Percentiles rank a stretch among this genome's conserved stretches.
phyloP scores from a whole-genome alignment of 2,329 filamentous ascomycete species.

The Colletotrichum tanaceti region DNA sequence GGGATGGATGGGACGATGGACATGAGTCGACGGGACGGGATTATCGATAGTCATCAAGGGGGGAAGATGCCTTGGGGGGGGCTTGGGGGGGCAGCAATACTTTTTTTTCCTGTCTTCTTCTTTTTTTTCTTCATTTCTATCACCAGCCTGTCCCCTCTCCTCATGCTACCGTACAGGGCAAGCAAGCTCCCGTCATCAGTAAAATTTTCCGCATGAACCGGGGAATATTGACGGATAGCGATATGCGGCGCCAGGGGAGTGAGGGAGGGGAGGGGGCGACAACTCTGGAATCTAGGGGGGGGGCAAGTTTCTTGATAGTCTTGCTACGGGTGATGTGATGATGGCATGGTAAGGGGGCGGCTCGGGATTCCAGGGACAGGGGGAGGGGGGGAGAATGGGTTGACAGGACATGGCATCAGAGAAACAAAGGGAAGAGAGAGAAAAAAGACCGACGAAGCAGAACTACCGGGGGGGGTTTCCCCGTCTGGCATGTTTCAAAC shows the following conservation, averaged over 20 bases:
- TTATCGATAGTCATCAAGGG: too few relatives aligned
- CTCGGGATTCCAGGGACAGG: slow-evolving; percentile 17
- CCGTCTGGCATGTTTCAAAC: slow-evolving; percentile 4
- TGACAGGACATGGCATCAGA: background rate
- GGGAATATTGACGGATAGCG: slow-evolving; percentile 5
- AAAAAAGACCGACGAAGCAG: background rate
- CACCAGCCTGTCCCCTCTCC: background rate
- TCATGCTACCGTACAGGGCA: background rate
- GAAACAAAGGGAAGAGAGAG: background rate
- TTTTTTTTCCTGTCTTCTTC: too few relatives aligned
- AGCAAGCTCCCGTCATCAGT: slow-evolving; percentile 23
- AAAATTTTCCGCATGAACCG: background rate
- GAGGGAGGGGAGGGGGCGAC: slow-evolving; percentile 23
- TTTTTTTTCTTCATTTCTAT: background rate
- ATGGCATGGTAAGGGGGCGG: slow-evolving; percentile 36
- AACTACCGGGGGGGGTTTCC: slow-evolving; percentile 9
- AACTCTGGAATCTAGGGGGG: slow-evolving; percentile 35
- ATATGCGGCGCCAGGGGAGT: slow-evolving; percentile 1
- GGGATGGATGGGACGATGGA: background rate
- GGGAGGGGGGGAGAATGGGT: background rate
- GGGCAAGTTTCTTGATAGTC: slow-evolving; percentile 5
- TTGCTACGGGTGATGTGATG: slow-evolving; percentile 23
- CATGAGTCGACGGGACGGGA: background rate
- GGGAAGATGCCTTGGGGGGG: background rate
- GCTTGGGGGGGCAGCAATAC: too few relatives aligned